A percentile compares a stretch with the other conserved stretches of the same genome.
phyloP scores from a whole-genome alignment of 345 rosid genomes.

The Corchorus capsularis region DNA sequence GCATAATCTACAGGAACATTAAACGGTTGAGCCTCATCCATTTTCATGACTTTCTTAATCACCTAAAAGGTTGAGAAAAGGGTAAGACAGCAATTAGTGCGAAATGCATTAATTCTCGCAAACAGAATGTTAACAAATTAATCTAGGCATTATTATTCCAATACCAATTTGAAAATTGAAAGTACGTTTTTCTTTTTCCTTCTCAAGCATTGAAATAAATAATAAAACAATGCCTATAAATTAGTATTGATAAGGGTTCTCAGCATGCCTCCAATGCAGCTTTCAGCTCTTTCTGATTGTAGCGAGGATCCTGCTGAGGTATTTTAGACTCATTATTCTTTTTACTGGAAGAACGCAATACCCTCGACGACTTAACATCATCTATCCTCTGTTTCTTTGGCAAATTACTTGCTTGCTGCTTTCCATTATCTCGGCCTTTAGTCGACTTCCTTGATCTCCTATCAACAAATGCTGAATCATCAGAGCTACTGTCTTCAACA shows the following conservation, averaged over 20 bases:
- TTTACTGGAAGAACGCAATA: slow-evolving; percentile 23
- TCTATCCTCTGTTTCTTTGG: not conserved
- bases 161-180: not conserved
- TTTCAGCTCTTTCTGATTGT: slow-evolving; percentile 37
- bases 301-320: slow-evolving; percentile 27
- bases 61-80: slow-evolving; percentile 29
- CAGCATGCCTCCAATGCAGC: slow-evolving; percentile 39
- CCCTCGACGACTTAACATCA: slow-evolving; percentile 17
- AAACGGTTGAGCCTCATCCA: slow-evolving; percentile 53
- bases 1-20: slow-evolving; percentile 33
- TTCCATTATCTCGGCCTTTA: slow-evolving; percentile 1
- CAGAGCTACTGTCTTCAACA: slow-evolving; percentile 10
- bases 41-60: slow-evolving; percentile 50
- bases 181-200: not conserved
- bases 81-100: not conserved
- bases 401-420: slow-evolving; percentile 2
- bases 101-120: not conserved
- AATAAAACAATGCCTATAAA: slow-evolving; percentile 4
- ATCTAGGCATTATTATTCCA: not conserved
- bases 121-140: not conserved
- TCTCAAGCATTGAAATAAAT: not conserved
- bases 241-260: not conserved
- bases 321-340: slow-evolving; percentile 24
- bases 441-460: slow-evolving; percentile 10
- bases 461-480: not conserved